Evolutionary conservation across 495 filamentous ascomycete genomes (phyloP).

Genomic region (Filosporella fistucella): DNA sequence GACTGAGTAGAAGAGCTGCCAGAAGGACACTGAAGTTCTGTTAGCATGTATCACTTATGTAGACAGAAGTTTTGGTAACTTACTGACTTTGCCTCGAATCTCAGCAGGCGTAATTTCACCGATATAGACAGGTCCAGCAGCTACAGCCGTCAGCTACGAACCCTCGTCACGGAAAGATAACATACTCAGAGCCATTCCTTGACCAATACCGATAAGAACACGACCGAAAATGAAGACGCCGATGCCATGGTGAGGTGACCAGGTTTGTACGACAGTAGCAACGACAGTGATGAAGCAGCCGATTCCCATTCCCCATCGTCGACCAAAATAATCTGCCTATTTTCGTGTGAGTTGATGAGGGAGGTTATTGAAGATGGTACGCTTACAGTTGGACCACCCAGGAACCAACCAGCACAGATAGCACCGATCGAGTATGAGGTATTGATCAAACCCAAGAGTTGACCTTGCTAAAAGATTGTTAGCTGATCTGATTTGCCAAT

Average conservation of each 20-base stretch:
- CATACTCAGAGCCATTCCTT: constrained; percentile 60
- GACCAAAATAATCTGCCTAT: constrained; percentile 51
- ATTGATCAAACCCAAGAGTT: too few species aligned
- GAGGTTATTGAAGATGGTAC: too few species aligned
- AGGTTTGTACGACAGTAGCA: constrained; percentile 60
- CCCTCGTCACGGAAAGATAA: constrained; percentile 10
- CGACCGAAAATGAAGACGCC: constrained; percentile 57
- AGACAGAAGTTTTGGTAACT: too few species aligned
- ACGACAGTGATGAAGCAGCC: constrained; percentile 54
- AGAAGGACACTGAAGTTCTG: too few species aligned
- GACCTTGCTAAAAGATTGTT: too few species aligned
- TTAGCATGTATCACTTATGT: too few species aligned
- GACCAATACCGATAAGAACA: constrained; percentile 59
- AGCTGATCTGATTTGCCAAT: too few species aligned
- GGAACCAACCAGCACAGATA: constrained; percentile 40
- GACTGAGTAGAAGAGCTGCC: constrained; percentile 77
- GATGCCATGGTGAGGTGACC: constrained; percentile 47
- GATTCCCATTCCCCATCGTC: constrained; percentile 51
- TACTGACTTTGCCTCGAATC: constrained; percentile 62
- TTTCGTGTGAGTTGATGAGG: background rate
- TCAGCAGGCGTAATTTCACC: constrained; percentile 55
- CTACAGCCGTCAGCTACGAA: constrained; percentile 17
- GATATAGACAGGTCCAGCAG: constrained; percentile 57
- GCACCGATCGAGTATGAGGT: constrained; percentile 61
- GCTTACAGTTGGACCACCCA: constrained; percentile 26